phyloP scores from a whole-genome alignment of 176 grass and related monocot species.

The Juncus inflexus region DNA sequence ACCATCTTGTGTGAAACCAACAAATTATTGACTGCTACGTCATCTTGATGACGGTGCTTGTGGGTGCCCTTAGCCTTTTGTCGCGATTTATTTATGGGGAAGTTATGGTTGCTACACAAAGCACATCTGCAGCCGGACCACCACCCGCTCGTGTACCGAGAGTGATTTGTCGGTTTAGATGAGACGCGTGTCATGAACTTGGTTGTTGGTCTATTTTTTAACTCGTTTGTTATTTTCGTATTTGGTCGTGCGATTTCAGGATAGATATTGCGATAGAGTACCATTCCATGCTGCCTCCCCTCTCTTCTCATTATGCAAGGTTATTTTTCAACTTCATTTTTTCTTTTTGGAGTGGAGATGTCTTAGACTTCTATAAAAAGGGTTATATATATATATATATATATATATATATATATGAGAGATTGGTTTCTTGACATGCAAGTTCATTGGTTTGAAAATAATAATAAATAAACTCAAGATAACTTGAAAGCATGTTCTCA shows the following conservation, averaged over 20 bases:
- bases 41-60: slow-evolving; percentile 4
- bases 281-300: slow-evolving; percentile 24
- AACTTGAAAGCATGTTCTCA: too few relatives aligned
- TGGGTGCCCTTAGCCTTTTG: slow-evolving; percentile 14
- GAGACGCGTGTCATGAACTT: background rate
- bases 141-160: slow-evolving; percentile 1
- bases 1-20: background rate
- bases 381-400: too few relatives aligned
- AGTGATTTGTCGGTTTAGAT: too few relatives aligned
- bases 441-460: too few relatives aligned
- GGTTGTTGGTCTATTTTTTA: slow-evolving; percentile 11
- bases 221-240: slow-evolving; percentile 1
- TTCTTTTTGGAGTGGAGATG: too few relatives aligned
- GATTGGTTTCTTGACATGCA: too few relatives aligned
- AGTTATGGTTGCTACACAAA: slow-evolving; percentile 13
- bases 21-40: slow-evolving; percentile 16
- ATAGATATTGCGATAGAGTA: background rate
- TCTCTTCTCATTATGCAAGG: slow-evolving; percentile 22
- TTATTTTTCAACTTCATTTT: too few relatives aligned
- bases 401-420: too few relatives aligned
- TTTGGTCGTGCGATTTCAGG: background rate
- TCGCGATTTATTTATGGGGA: slow-evolving; percentile 11
- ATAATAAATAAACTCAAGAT: too few relatives aligned
- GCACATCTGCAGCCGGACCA: background rate
- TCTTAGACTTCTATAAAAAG: too few relatives aligned